These are phyloP conservation scores for Discostella stelligera DNA, from an alignment of 352 stramenopile genomes.

Conservation along the genomic window DNA sequence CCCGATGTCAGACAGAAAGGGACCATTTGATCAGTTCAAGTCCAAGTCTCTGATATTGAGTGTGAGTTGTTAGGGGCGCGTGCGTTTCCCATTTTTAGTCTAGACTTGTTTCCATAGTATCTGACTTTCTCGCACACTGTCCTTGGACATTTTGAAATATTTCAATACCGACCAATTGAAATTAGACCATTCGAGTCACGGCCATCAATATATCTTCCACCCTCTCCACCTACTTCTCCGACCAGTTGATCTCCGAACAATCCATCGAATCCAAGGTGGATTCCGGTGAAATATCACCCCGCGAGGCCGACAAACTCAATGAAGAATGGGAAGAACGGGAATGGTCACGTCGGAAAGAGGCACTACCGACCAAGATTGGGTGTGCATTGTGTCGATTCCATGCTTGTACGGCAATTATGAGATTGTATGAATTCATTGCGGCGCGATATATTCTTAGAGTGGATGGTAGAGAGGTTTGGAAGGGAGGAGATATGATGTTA, in stretches of 20 bases:
- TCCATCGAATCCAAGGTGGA: constrained; percentile 40
- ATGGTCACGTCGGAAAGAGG: constrained; percentile 38
- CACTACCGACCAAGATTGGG: constrained; percentile 35
- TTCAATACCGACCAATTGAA: neutral
- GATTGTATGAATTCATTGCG: constrained; percentile 48
- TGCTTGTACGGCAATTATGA: constrained; percentile 45
- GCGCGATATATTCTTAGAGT: constrained; percentile 37
- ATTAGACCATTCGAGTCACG: constrained; percentile 37
- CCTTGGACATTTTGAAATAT: neutral
- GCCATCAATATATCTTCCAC: constrained; percentile 41
- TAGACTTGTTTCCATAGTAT: too few species aligned
- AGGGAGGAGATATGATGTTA: neutral
- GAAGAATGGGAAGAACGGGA: constrained; percentile 49
- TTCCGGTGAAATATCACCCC: constrained; percentile 37
- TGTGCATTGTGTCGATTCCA: constrained; percentile 39
- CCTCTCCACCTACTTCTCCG: constrained; percentile 43
- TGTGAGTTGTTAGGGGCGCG: constrained; percentile 21
- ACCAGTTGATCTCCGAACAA: constrained; percentile 50
- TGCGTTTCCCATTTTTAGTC: too few species aligned
- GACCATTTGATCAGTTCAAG: constrained; percentile 37
- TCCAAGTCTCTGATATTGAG: constrained; percentile 40
- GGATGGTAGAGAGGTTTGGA: neutral
- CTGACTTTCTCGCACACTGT: too few species aligned
- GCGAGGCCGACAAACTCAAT: constrained; percentile 39
- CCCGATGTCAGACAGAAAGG: constrained; percentile 51